Evolutionary conservation across 257 asterid genomes (phyloP), one percentile per base, ranked within the genome.

Genomic region (Fraxinus excelsior): DNA sequence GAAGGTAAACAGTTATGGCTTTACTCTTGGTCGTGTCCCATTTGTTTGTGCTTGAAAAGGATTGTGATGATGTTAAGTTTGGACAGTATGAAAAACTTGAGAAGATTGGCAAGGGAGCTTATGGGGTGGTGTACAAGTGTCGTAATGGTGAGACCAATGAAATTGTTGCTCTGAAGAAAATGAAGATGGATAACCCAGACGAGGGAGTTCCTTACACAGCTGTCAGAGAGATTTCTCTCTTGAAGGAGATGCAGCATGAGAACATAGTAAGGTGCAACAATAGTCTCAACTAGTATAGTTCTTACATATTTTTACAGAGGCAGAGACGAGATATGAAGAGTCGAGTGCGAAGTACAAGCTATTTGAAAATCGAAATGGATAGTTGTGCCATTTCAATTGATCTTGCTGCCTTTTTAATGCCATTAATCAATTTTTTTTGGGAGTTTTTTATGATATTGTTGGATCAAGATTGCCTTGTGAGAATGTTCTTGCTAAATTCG

Each of bases 121-220:
- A 95, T 72, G 99, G 99, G 56, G 99, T 92, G 83, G 99, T 95
- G 25, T 93, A 95, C 86, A 95, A 93, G 88, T 98, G 97, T 79
- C 96, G 94, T 78, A 94, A 93, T 80, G 91, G 90, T 46, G 68
- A 68, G 62, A 93, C 99, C 9, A 95, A 95, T 86, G 94, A 91
- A 84, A 93, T 96, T 64, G 91, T 95, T 74, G 98, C 99, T 65
- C 81, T 95, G 87, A 95, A 95, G 90, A 92, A 95, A 87, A 93
- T 95, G 80, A 88, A 97, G 37, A 87, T 95, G 82, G 98, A 95
- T 88, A 97, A 95, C 84, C 98, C 91, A 80, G 99, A 95, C 71
- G 99, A 93, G 80, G 99, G 99, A 67, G 98, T 95, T 18, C 99
- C 99, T 12, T 91, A 97, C 83, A 95, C 98, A 5, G 99, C 99